Base-by-base conservation (phyloP, 2,329 filamentous ascomycete species). In the Diaporthe destruens region DNA sequence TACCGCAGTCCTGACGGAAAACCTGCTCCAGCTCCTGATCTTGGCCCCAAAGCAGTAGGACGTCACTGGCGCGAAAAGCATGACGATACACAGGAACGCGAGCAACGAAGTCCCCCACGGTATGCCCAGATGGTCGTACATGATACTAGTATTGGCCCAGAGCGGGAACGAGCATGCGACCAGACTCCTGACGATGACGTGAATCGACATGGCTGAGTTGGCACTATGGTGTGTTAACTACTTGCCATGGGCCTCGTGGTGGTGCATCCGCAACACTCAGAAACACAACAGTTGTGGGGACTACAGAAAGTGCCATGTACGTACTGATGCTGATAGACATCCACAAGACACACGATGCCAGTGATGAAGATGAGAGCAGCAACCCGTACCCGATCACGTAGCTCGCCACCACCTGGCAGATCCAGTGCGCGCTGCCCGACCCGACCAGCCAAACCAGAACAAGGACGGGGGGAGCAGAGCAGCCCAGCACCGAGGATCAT, bases 371-470 rank as follows among this genome's bases (percentile, higher is more conserved):
- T 75, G 16, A 77, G 16, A 77, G 71, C 69, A 73, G 69, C 34
- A 77, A 51, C 0, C 72, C 72, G 1, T 74, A 59, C 8, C 76
- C 76, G 42, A 76, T 73, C 57, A 76, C 74, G 53, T 72, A 75
- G 18, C 72, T 72, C 23, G 76, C 75, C 25, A 77, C 68, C 6
- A 76, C 71, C 61, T 77, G 74, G 14, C 42, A 70, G 12, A 70
- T 70, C 47, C 75, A 71, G 20, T 76, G 72, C 18, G 71, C 73
- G 29, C 75, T 79, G n/a, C 14, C 78, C 80, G 0, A n/a, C n/a
- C n/a, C n/a, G 86, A 87, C 86, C 85, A 88, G 0, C 83, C 85
- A 73, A 88, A 88, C 85, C 84, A 86, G 75, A 88, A 87, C 32
- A 89, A 78, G 0, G 85, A 84, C 11, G 82, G 79, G 1, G 85